A percentile compares a stretch with the other conserved stretches of the same genome.
Evolutionary conservation across 495 filamentous ascomycete species (phyloP).

Genomic region (Xylaria intraflava): DNA sequence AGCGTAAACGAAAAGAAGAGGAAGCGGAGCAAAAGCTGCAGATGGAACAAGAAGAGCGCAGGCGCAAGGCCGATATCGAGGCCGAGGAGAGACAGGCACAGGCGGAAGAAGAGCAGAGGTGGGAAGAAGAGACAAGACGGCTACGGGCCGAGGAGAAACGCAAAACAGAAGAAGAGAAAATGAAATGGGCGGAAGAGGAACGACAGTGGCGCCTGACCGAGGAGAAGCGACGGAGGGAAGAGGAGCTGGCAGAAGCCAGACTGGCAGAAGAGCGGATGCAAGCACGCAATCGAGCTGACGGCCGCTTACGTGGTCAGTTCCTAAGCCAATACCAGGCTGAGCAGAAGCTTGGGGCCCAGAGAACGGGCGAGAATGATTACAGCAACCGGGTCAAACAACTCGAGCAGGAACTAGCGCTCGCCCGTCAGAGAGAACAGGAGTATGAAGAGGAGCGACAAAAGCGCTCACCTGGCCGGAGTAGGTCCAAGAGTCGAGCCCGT

Average conservation of each 20-base stretch:
- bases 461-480: slow-evolving; percentile 25
- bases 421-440: slow-evolving; percentile 75
- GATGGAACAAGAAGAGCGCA: slow-evolving; percentile 59
- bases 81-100: slow-evolving; percentile 64
- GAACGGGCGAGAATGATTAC: slow-evolving; percentile 29
- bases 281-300: slow-evolving; percentile 53
- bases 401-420: slow-evolving; percentile 76
- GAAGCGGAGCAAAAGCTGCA: slow-evolving; percentile 55
- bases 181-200: slow-evolving; percentile 79
- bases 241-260: slow-evolving; percentile 61
- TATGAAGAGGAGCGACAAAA: slow-evolving; percentile 78
- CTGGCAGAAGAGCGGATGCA: slow-evolving; percentile 61
- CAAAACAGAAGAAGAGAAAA: slow-evolving; percentile 68
- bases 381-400: slow-evolving; percentile 65
- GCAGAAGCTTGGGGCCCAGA: slow-evolving; percentile 31
- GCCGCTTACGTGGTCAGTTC: slow-evolving; percentile 72
- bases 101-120: slow-evolving; percentile 64
- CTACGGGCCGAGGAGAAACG: slow-evolving; percentile 61
- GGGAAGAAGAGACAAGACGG: slow-evolving; percentile 71
- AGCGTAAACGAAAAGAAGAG: slow-evolving; percentile 46
- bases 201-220: slow-evolving; percentile 77
- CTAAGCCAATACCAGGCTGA: slow-evolving; percentile 79
- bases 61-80: slow-evolving; percentile 54
- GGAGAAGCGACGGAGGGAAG: slow-evolving; percentile 63
- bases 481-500: slow-evolving; percentile 25